Conservation (phyloP, 352 stramenopile species). For the Globisporangium cylindrosporum region DNA sequence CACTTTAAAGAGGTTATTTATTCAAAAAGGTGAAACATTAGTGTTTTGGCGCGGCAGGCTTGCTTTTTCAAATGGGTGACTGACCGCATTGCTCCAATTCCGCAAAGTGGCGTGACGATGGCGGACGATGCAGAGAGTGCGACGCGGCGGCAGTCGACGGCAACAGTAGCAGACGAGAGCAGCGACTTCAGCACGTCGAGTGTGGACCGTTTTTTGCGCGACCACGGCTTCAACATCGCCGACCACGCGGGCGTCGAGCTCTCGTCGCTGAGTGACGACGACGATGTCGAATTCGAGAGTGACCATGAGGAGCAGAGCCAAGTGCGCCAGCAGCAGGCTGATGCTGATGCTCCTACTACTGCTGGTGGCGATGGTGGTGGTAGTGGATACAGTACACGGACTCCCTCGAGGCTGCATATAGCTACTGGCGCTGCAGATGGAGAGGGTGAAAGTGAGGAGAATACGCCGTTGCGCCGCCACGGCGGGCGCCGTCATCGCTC, state of each 20-base stretch:
- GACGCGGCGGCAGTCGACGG: constrained; percentile 9
- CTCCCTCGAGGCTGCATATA: neutral
- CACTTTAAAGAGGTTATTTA: constrained; percentile 4
- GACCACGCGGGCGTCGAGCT: constrained; percentile 26
- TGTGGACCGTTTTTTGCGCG: constrained; percentile 76
- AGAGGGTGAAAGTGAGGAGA: neutral
- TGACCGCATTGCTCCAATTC: neutral
- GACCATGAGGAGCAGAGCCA: constrained; percentile 9
- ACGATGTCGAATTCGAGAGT: constrained; percentile 27
- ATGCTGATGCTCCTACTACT: too few relatives aligned
- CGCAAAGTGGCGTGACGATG: constrained; percentile 14
- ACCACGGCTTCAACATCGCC: constrained; percentile 66
- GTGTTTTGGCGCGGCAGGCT: neutral
- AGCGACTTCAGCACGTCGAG: constrained; percentile 60
- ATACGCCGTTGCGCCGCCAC: neutral
- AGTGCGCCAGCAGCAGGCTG: constrained; percentile 5
- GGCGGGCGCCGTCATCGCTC: neutral
- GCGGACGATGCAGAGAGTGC: constrained; percentile 20
- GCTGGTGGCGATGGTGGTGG: neutral
- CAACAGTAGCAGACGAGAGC: constrained; percentile 8
- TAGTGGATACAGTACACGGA: too few relatives aligned
- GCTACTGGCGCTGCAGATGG: neutral
- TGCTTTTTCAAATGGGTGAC: constrained; percentile 13
- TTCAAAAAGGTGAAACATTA: neutral
- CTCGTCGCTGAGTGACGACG: constrained; percentile 31